Evolutionary conservation across 306 rosid species (phyloP).

Genomic region (Rosa rugosa): DNA sequence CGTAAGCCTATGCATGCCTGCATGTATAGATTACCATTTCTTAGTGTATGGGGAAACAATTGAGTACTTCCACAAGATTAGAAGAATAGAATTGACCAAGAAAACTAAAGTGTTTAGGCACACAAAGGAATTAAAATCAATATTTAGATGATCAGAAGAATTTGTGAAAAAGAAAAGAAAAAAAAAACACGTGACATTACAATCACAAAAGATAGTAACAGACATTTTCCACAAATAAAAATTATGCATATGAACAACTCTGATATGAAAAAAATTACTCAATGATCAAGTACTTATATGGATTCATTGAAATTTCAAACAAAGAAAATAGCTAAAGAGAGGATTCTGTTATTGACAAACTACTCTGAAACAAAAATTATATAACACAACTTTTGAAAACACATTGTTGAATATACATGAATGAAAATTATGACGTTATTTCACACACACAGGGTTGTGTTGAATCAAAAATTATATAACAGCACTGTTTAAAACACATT

Average conservation of each 20-base stretch:
- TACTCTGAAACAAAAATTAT: background rate
- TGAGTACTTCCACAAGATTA: background rate
- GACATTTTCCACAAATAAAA: background rate
- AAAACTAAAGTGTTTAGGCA: background rate
- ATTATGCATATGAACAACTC: background rate
- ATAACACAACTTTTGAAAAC: background rate
- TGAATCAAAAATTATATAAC: background rate
- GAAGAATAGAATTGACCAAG: background rate
- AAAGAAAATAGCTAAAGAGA: background rate
- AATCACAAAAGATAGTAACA: background rate
- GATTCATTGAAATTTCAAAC: background rate
- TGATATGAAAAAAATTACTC: background rate
- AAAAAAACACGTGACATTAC: background rate
- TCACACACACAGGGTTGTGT: too few relatives aligned
- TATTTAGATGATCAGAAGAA: background rate
- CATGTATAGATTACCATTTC: conserved; percentile 1
- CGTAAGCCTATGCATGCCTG: conserved; percentile 64
- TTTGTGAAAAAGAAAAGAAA: background rate
- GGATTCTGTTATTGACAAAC: background rate
- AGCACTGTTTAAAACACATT: background rate
- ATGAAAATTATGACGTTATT: background rate
- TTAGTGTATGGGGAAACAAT: background rate
- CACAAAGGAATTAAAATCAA: background rate
- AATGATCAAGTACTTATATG: background rate
- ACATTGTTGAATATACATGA: background rate